Percentiles rank a stretch among this genome's conserved stretches.
phyloP scores from a whole-genome alignment of 768 basidiomycete genomes.

The Coprinellus micaceus region DNA sequence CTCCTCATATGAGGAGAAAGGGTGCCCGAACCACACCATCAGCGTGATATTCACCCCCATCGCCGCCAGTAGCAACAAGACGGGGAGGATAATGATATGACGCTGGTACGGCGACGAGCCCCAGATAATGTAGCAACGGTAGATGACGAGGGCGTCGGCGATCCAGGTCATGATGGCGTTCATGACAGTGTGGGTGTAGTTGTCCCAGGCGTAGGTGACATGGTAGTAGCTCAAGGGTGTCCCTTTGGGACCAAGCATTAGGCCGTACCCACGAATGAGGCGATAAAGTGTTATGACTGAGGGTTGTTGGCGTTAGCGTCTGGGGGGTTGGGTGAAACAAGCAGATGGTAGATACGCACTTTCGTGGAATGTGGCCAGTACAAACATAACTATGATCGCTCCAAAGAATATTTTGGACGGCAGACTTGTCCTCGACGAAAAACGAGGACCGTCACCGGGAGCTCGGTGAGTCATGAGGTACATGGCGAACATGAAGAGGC shows the following conservation, averaged over 20 bases:
- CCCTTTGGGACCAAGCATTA: conserved; percentile 14
- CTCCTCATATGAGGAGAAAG: conserved; percentile 1
- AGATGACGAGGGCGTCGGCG: conserved; percentile 27
- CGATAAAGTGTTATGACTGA: conserved; percentile 20
- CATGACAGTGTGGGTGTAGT: conserved; percentile 17
- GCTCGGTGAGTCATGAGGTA: conserved; percentile 17
- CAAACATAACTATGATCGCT: conserved; percentile 21
- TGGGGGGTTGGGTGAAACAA: too few relatives aligned
- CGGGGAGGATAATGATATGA: conserved; percentile 18
- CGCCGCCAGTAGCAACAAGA: conserved; percentile 18
- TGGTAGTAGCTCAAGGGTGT: conserved; percentile 17
- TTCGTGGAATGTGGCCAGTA: conserved; percentile 21
- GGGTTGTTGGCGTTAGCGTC: too few relatives aligned
- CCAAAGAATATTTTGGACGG: conserved; percentile 21
- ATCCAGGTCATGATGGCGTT: conserved; percentile 26
- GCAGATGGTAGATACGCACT: conserved; percentile 11
- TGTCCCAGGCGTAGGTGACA: conserved; percentile 23
- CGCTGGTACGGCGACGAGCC: conserved; percentile 10
- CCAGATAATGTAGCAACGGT: conserved; percentile 28
- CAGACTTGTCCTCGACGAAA: conserved; percentile 3
- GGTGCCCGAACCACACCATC: conserved; percentile 22
- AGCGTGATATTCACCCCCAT: conserved; percentile 22
- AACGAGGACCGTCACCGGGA: conserved; percentile 2
- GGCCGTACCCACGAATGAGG: conserved; percentile 20
- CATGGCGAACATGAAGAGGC: conserved; percentile 17